Conservation (phyloP, 179 eudicot species). For the Corrigiola litoralis region DNA sequence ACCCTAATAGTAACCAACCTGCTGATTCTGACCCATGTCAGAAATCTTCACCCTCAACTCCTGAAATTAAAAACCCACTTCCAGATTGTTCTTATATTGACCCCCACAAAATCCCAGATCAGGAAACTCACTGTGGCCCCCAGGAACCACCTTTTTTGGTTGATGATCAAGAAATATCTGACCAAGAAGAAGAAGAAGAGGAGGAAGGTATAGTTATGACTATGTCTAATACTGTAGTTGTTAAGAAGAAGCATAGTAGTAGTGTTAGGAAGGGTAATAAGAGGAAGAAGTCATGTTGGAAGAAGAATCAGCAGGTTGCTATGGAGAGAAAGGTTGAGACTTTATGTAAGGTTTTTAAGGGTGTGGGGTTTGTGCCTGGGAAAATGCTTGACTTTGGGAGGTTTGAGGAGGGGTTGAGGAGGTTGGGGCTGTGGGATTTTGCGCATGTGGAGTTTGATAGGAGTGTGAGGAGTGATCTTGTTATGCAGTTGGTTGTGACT, state of each 20-base stretch:
- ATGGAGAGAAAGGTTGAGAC: slow-evolving; percentile 40
- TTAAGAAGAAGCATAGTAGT: slow-evolving; percentile 10
- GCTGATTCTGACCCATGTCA: slow-evolving; percentile 13
- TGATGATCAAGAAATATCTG: slow-evolving; percentile 15
- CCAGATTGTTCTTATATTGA: not conserved
- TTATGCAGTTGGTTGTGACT: slow-evolving; percentile 48
- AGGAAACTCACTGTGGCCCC: not conserved
- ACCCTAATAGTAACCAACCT: slow-evolving; percentile 33
- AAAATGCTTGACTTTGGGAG: slow-evolving; percentile 39
- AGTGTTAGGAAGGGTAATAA: slow-evolving; percentile 21
- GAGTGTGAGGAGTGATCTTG: slow-evolving; percentile 44
- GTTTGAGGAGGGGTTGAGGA: slow-evolving; percentile 47
- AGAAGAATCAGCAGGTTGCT: slow-evolving; percentile 15
- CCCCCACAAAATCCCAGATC: slow-evolving; percentile 14
- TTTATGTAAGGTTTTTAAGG: slow-evolving; percentile 37
- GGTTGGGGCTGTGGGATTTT: slow-evolving; percentile 77
- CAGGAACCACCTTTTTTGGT: not conserved
- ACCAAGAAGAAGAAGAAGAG: slow-evolving; percentile 18
- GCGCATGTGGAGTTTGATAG: slow-evolving; percentile 53
- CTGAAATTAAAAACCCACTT: slow-evolving; percentile 15
- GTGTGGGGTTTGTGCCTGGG: slow-evolving; percentile 56
- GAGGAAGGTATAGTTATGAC: slow-evolving; percentile 23
- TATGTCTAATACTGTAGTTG: slow-evolving; percentile 21
- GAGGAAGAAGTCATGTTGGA: slow-evolving; percentile 40
- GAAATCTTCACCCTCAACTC: slow-evolving; percentile 16